These are phyloP conservation scores for Oryza longistaminata DNA, from an alignment of 176 grass and related monocot species.

Conservation along the genomic window DNA sequence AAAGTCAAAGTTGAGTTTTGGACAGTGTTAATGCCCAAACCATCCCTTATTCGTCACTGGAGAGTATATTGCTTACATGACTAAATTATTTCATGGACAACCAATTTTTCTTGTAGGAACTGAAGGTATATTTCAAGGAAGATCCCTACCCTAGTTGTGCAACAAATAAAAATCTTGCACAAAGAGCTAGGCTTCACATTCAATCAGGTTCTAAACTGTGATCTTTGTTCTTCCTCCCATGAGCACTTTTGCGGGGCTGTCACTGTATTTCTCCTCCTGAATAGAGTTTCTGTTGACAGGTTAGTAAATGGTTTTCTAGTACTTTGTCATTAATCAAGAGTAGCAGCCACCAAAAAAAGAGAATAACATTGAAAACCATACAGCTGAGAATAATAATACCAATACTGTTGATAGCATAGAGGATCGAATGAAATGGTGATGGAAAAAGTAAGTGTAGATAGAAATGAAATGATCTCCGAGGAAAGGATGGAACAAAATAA, in stretches of 20 bases:
- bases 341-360: conserved; percentile 37
- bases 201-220: conserved; percentile 46
- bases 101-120: conserved; percentile 40
- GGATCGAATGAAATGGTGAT: conserved; percentile 6
- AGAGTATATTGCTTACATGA: conserved; percentile 9
- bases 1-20: background rate
- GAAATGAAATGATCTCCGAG: conserved; percentile 26
- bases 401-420: conserved; percentile 14
- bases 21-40: background rate
- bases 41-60: background rate
- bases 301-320: conserved; percentile 59
- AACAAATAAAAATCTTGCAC: conserved; percentile 52
- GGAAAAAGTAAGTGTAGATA: conserved; percentile 5
- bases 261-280: conserved; percentile 32
- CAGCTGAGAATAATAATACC: conserved; percentile 36
- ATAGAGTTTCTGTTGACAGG: conserved; percentile 43
- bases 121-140: conserved; percentile 49
- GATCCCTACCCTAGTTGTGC: conserved; percentile 60
- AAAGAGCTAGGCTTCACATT: conserved; percentile 63
- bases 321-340: conserved; percentile 49
- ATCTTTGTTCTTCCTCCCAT: background rate
- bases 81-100: background rate
- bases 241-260: conserved; percentile 14
- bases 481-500: conserved; percentile 25
- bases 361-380: conserved; percentile 14